Evolutionary conservation across 192 early-diverging fungal species (phyloP).

Genomic region (Pilobolus umbonatus): DNA sequence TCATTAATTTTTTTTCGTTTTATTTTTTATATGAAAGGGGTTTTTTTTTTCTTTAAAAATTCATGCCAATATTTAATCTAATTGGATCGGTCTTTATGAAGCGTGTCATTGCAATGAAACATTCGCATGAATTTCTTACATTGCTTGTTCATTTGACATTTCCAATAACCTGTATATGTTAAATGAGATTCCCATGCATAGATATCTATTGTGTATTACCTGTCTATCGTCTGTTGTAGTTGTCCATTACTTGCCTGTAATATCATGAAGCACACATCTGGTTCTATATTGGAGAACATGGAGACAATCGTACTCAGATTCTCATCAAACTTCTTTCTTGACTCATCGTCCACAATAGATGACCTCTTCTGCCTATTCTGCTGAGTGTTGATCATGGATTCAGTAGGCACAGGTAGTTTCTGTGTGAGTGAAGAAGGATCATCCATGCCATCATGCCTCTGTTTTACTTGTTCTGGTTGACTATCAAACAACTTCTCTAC

Average conservation of each 20-base stretch:
- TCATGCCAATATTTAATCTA: not conserved
- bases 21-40: not conserved
- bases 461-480: not conserved
- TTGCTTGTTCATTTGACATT: constrained; percentile 13
- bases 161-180: constrained; percentile 8
- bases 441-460: not conserved
- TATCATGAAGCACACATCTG: constrained; percentile 64
- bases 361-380: no score
- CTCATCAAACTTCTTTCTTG: constrained; percentile 35
- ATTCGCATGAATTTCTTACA: no score
- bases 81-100: no score
- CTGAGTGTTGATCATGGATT: no score
- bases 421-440: not conserved
- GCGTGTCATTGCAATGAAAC: no score
- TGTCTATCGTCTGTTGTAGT: constrained; percentile 43
- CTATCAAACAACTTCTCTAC: constrained; percentile 10
- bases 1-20: not conserved
- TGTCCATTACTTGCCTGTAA: constrained; percentile 64
- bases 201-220: constrained; percentile 5
- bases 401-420: not conserved
- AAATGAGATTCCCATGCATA: not conserved
- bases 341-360: no score
- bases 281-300: constrained; percentile 75
- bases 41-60: no score
- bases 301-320: constrained; percentile 51